Evolutionary conservation across 495 filamentous ascomycete genomes (phyloP).

Genomic region (Penicillium flavigenum): DNA sequence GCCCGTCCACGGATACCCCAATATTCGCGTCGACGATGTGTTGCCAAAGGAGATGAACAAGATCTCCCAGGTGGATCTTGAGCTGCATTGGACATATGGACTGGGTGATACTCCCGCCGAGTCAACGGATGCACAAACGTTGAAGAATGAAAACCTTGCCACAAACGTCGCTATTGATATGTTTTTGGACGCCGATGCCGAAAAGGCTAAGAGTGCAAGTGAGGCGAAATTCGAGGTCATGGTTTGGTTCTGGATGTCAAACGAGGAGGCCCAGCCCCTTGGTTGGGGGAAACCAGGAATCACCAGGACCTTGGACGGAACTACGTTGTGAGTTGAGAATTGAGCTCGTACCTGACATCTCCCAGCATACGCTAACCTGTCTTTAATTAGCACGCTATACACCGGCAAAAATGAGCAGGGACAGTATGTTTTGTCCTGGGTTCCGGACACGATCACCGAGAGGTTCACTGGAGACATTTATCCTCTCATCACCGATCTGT

Average conservation of each 20-base stretch:
- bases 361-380: background rate
- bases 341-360: background rate
- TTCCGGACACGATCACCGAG: slow-evolving; percentile 11
- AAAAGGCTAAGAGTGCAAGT: slow-evolving; percentile 26
- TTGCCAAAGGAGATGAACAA: slow-evolving; percentile 25
- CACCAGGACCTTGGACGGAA: slow-evolving; percentile 28
- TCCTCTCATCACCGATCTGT: slow-evolving; percentile 36
- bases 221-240: slow-evolving; percentile 46
- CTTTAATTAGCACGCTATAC: slow-evolving; percentile 31
- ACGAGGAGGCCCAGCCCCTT: slow-evolving; percentile 27
- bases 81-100: slow-evolving; percentile 39
- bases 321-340: slow-evolving; percentile 33
- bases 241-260: slow-evolving; percentile 41
- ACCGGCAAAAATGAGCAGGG: slow-evolving; percentile 20
- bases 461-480: slow-evolving; percentile 38
- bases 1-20: slow-evolving; percentile 43
- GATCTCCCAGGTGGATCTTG: slow-evolving; percentile 27
- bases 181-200: slow-evolving; percentile 40
- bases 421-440: slow-evolving; percentile 41
- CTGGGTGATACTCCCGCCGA: slow-evolving; percentile 28
- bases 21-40: slow-evolving; percentile 31
- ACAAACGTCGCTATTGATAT: slow-evolving; percentile 49
- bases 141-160: slow-evolving; percentile 27
- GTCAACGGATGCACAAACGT: slow-evolving; percentile 14
- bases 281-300: slow-evolving; percentile 17